Base-by-base conservation (phyloP, 2,329 filamentous ascomycete species). In the Arthroderma sp. region DNA sequence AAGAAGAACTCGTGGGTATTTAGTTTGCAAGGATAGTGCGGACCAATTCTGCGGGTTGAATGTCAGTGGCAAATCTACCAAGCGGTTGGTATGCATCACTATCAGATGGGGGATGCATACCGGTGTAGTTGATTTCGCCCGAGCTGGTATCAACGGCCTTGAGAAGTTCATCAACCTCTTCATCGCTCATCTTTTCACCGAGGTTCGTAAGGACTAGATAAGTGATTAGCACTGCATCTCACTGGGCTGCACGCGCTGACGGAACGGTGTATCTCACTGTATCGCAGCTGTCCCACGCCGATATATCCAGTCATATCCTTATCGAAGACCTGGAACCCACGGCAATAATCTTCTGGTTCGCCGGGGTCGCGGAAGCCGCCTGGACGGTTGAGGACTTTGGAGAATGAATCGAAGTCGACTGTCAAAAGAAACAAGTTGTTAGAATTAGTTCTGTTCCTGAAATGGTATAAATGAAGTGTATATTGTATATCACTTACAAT, bases 261-360 rank as follows among this genome's bases (percentile, higher is more conserved):
- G 34, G 29, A 44, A 34, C n/a, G 11, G 15, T 22, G 22, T 28
- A 41, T 31, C 65, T 46, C 60, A 74, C 71, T 78, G 71, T 98
- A 98, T 69, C 94, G 85, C 66, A 98, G 77, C 71, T 98, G 91
- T 47, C 91, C 91, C 52, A 96, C 89, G 46, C 89, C 91, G 63
- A 98, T 96, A 67, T 88, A 95, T 43, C 91, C 91, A 49, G 87
- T 94, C 79, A 94, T 83, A 65, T 98, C 91, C 71, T 98, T 98
- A 70, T 98, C 91, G 59, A 98, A 98, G 44, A 98, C 91, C 68
- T 98, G 91, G 74, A 98, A 98, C 45, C 91, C 91, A 50, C 89
- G 85, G 68, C 89, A 94, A 71, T 98, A 98, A 66, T 96, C 89
- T 61, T 96, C 89, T 36, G 91, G 89, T 70, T 95, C 88, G 63